Base-by-base conservation (phyloP, 2,329 filamentous ascomycete genomes). In the Hymenoscyphus infarciens region DNA sequence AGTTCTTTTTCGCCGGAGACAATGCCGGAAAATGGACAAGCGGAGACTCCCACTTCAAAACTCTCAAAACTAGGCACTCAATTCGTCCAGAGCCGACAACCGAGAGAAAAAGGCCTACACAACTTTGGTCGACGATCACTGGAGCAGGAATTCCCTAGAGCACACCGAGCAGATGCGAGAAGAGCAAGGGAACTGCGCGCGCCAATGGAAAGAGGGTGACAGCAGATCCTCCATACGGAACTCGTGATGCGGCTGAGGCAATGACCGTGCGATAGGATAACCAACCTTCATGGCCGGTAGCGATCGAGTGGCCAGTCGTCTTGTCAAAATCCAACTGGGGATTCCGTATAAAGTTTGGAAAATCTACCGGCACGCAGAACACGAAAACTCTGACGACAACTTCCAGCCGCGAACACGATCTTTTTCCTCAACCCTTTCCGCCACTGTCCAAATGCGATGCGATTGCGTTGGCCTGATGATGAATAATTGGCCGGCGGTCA, bases 241-340 rank as follows among this genome's bases (percentile, higher is more conserved):
- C 42, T 35, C 39, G 31, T 52, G 42, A 54, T 60, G 59, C 59
- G 59, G 59, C 59, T 61, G 59, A 56, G 49, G 31, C 5, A 13
- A 52, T 45, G 35, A 13, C 35, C 27, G 53, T 33, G 27, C 25
- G 53, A 29, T 2, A 45, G 39, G 39, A 31, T 31, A 31, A 11
- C 4, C 39, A 42, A 16, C 5, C 6, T 2, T 15, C 5, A 5
- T 49, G 42, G 42, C 42, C 10, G n/a, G 42, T 22, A 4, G 42
- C 19, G n/a, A 52, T 10, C 5, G 45, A 22, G 8, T 45, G n/a
- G n/a, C 39, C 16, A 15, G 35, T 38, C 16, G 16, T 45, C 16
- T 45, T 25, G 45, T 52, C 45, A 25, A 52, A 22, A 22, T 22
- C 10, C 19, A 52, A 52, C 19, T 38, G 45, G 45, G 45, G 25